phyloP scores from a whole-genome alignment of 192 early-diverging fungal species.

The Phlyctochytrium bullatum region DNA sequence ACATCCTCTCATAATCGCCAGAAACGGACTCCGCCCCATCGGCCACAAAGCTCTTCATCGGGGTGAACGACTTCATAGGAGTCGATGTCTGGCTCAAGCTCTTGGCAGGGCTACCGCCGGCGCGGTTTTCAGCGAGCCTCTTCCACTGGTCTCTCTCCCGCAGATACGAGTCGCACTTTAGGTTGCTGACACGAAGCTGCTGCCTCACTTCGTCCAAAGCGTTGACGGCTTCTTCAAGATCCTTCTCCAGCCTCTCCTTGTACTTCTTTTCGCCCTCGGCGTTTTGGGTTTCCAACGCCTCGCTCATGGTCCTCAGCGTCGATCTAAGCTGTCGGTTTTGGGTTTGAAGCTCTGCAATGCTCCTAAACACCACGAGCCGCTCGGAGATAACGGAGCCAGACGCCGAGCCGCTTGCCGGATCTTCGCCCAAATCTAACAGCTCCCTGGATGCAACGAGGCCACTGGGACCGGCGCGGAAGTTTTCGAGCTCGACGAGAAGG shows the following conservation, averaged over 20 bases:
- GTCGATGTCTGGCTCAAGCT: background rate
- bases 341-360: slow-evolving; percentile 23
- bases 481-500: slow-evolving; percentile 22
- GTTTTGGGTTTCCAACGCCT: slow-evolving; percentile 29
- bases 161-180: slow-evolving; percentile 48
- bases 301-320: slow-evolving; percentile 17
- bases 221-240: slow-evolving; percentile 49
- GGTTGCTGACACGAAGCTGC: slow-evolving; percentile 55
- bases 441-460: background rate
- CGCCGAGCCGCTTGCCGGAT: slow-evolving; percentile 36
- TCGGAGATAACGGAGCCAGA: slow-evolving; percentile 21
- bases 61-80: background rate
- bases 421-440: slow-evolving; percentile 33
- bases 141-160: slow-evolving; percentile 53
- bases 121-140: slow-evolving; percentile 9
- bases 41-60: too few relatives aligned
- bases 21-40: background rate
- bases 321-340: slow-evolving; percentile 29
- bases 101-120: background rate
- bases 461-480: slow-evolving; percentile 9
- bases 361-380: slow-evolving; percentile 27
- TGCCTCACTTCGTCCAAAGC: slow-evolving; percentile 58
- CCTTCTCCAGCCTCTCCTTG: slow-evolving; percentile 34
- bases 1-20: background rate
- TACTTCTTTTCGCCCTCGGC: slow-evolving; percentile 32